phyloP scores from a whole-genome alignment of 352 stramenopile species.

The Thraustotheca clavata region DNA sequence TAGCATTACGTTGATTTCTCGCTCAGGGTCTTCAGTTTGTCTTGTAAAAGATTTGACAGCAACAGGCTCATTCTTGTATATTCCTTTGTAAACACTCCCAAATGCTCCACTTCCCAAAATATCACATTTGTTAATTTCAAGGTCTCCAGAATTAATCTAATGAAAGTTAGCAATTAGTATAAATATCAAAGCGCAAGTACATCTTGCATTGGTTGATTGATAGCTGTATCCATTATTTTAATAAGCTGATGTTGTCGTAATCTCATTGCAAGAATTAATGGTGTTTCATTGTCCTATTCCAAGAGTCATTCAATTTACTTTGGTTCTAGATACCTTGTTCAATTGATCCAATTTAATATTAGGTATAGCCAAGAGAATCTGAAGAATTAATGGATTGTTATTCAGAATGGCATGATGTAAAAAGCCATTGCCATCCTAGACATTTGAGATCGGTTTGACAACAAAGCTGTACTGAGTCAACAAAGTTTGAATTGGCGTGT shows the following conservation, averaged over 20 bases:
- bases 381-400: too few species aligned
- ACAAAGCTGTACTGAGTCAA: too few species aligned
- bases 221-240: neutral
- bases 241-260: neutral
- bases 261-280: neutral
- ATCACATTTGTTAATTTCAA: neutral
- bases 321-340: too few species aligned
- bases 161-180: neutral
- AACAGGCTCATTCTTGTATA: neutral
- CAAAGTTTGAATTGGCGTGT: too few species aligned
- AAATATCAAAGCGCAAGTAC: neutral
- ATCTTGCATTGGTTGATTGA: neutral
- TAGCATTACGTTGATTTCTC: neutral
- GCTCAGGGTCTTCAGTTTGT: neutral
- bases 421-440: too few species aligned
- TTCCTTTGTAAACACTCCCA: neutral
- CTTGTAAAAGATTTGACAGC: neutral
- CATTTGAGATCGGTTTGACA: too few species aligned
- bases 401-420: too few species aligned
- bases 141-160: neutral
- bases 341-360: too few species aligned
- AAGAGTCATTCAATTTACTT: too few species aligned
- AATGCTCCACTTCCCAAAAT: neutral
- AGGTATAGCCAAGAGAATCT: too few species aligned
- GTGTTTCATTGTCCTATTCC: neutral